Conservation (phyloP, 2,329 filamentous ascomycete species). For the Colletotrichum orbiculare region DNA sequence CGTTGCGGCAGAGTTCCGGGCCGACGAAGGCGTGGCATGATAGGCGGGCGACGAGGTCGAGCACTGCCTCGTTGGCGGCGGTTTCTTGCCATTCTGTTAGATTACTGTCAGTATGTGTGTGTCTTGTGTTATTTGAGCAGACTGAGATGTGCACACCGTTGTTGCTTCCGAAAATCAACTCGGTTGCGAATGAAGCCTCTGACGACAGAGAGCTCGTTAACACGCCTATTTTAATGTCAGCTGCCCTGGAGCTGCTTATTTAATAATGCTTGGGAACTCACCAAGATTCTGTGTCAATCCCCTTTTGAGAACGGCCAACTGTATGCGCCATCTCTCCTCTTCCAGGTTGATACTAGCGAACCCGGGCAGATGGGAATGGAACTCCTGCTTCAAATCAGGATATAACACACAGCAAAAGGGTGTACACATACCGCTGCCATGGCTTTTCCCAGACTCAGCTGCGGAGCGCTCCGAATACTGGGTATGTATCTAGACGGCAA, state of each 20-base stretch:
- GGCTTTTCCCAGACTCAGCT: too few relatives aligned
- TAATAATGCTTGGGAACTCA: neutral
- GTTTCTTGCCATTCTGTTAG: conserved; percentile 40
- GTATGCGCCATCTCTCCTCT: neutral
- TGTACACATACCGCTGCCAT: too few relatives aligned
- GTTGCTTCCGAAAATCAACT: neutral
- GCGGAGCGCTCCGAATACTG: too few relatives aligned
- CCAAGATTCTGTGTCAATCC: conserved; percentile 1
- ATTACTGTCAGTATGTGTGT: neutral
- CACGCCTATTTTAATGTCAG: neutral
- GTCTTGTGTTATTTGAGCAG: neutral
- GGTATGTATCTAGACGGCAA: too few relatives aligned
- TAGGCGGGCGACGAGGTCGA: conserved; percentile 55
- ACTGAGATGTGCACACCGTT: neutral
- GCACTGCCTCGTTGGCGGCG: neutral
- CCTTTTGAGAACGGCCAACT: conserved; percentile 1
- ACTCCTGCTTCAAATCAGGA: neutral
- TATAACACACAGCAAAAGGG: too few relatives aligned
- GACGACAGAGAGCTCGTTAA: neutral
- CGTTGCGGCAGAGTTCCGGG: conserved; percentile 54
- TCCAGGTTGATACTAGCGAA: neutral
- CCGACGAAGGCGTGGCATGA: conserved; percentile 63
- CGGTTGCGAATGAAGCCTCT: conserved; percentile 4
- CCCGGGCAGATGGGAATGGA: neutral
- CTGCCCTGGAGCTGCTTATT: neutral